Base-by-base conservation (phyloP, 305 asterid species). In the Vinca major region DNA sequence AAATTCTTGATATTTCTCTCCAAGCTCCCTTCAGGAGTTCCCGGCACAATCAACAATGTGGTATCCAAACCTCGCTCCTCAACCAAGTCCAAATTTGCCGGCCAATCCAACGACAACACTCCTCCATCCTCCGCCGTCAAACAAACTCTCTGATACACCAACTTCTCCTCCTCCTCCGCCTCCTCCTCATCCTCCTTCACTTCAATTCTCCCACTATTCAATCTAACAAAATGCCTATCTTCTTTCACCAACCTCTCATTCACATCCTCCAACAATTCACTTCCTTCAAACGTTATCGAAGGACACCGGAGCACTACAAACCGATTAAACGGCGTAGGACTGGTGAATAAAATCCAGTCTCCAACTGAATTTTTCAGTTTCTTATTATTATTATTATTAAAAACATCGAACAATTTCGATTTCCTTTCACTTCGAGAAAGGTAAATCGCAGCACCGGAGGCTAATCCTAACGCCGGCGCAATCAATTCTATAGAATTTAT, bases 281-380 rank as follows among this genome's bases (percentile, higher is more conserved):
- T 80, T n/a, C 81, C 99, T 7, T 86, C 88, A 73, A 90, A 84
- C 45, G 70, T 70, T 62, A 93, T 87, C 0, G 97, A 87, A 57
- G 95, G 99, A 79, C 99, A 90, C 56, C 97, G 90, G 53, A 93
- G 43, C 56, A 85, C 80, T 50, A 90, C 96, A 43, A 89, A 93
- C n/a, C 99, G 86, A 79, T 93, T 93, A 71, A 93, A 93, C 61
- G 99, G 97, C 63, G 97, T 90, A 36, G 97, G 96, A 67, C 86
- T 83, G 50, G 97, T 78, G 72, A 85, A 87, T 70, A 93, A 70
- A 16, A 90, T 81, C 96, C 99, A 93, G 73, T 90, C 97, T 44
- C 92, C 99, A 21, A 88, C 69, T 33, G 33, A 73, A 0, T 55
- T 51, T 36, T 64, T 51, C 65, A 65, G 65, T 20, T 76, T 75